A percentile compares a stretch with the other conserved stretches of the same genome.
Conservation (phyloP, 2,329 filamentous ascomycete genomes). For the Sclerotinia glacialis region DNA sequence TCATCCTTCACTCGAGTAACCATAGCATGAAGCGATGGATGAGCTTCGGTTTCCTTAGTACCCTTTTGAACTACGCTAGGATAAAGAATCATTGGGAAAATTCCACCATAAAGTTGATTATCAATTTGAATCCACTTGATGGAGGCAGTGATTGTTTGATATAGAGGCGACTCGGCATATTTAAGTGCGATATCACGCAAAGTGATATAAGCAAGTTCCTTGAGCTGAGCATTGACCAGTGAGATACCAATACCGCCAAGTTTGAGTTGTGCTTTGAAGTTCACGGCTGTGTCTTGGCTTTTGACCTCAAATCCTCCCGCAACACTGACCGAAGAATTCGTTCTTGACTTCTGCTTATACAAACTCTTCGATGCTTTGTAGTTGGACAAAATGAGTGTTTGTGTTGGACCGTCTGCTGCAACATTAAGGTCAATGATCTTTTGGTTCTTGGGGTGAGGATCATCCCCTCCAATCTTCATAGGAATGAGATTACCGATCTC, state of each 20-base stretch:
- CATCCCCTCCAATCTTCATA: slow-evolving; percentile 69
- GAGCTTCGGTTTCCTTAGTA: slow-evolving; percentile 87
- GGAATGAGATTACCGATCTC: slow-evolving; percentile 96
- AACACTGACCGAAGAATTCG: slow-evolving; percentile 49
- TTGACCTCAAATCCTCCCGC: slow-evolving; percentile 88
- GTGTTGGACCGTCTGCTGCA: slow-evolving; percentile 89
- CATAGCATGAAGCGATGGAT: slow-evolving; percentile 90
- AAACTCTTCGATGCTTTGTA: slow-evolving; percentile 91
- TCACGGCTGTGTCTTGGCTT: slow-evolving; percentile 81
- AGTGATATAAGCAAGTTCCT: slow-evolving; percentile 89
- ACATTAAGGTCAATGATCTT: slow-evolving; percentile 98
- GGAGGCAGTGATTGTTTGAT: slow-evolving; percentile 84
- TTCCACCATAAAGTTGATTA: slow-evolving; percentile 95
- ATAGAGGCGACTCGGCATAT: slow-evolving; percentile 88
- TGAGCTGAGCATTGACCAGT: slow-evolving; percentile 86
- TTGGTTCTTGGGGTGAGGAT: slow-evolving; percentile 55
- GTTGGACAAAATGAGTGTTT: slow-evolving; percentile 90
- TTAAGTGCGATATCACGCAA: slow-evolving; percentile 87
- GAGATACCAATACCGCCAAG: slow-evolving; percentile 91
- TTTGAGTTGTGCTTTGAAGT: slow-evolving; percentile 83
- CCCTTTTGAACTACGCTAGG: slow-evolving; percentile 97
- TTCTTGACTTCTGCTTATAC: slow-evolving; percentile 65
- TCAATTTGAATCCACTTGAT: slow-evolving; percentile 99
- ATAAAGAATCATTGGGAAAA: slow-evolving; percentile 96
- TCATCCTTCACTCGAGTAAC: slow-evolving; percentile 96